Evolutionary conservation across 108 stramenopile species (phyloP), one percentile per base, ranked within the genome.

Genomic region (Stephanodiscus minutulus): DNA sequence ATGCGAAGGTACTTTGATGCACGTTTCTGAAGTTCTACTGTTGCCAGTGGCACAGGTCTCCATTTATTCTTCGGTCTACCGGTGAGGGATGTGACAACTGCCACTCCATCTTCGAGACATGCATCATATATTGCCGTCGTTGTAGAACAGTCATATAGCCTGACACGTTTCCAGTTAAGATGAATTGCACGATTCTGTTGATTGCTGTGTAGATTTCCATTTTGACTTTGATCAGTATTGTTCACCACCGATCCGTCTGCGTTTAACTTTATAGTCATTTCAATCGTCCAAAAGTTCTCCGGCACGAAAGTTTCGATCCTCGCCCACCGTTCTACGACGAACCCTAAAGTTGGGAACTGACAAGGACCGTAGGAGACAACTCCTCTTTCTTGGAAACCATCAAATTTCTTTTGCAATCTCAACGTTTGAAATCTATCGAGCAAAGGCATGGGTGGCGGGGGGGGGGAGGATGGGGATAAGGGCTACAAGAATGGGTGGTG

Each of bases 341-440:
- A 99, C n/a, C 99, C 99, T 44, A 99, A 77, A 3, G 98, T 98
- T 1, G 99, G 99, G 75, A 99, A 99, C 70, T 99, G 99, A 71
- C 99, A 99, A 1, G 99, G 97, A 17, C 99, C 99, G 73, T 98
- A 99, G 46, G 85, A 86, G 21, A 99, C 76, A 0, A 98, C 90
- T 2, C 77, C 73, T 10, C 80, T 68, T 15, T 77, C 77, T 36
- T 66, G 49, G 36, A 93, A 74, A 46, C 85, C 79, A 50, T 89
- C 87, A 83, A 97, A 98, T 56, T 90, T 86, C 58, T 86, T 86
- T 78, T 96, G 97, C 67, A 99, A 64, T 60, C 96, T 70, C 75
- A 95, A 61, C n/a, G 99, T 99, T 82, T 98, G 98, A 74, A 98
- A 98, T 46, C 99, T n/a, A n/a, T 79, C 0, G 99, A n/a, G n/a